Percentiles rank a stretch among this genome's conserved stretches.
Evolutionary conservation across 2,329 filamentous ascomycete species (phyloP).

Genomic region (Paecilomyces sp.): DNA sequence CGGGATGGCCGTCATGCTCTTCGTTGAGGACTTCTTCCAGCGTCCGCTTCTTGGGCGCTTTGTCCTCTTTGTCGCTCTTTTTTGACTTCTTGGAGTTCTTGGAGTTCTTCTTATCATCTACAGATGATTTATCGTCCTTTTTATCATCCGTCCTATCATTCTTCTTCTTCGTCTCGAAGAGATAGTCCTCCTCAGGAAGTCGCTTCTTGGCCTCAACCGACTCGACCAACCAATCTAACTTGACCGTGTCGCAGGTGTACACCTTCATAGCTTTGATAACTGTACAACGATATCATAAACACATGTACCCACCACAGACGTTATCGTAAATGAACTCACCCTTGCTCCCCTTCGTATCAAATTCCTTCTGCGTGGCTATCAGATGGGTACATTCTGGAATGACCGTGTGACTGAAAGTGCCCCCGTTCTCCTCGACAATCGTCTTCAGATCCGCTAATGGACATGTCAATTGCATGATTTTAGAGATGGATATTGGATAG

Average conservation of each 20-base stretch:
- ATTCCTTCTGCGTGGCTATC: conserved; percentile 29
- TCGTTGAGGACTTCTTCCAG: conserved; percentile 9
- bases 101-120: conserved; percentile 4
- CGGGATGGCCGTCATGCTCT: conserved; percentile 15
- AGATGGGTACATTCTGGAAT: conserved; percentile 30
- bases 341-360: conserved; percentile 26
- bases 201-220: conserved; percentile 39
- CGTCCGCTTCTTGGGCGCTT: conserved; percentile 19
- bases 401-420: conserved; percentile 23
- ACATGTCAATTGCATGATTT: background rate
- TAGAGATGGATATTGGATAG: conserved; percentile 7
- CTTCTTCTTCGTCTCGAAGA: conserved; percentile 15
- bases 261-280: conserved; percentile 36
- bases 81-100: conserved; percentile 22
- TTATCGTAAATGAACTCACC: conserved; percentile 14
- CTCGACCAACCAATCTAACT: conserved; percentile 53
- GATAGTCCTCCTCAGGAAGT: conserved; percentile 32
- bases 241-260: conserved; percentile 47
- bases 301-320: too few relatives aligned
- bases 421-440: conserved; percentile 27
- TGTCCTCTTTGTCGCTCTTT: conserved; percentile 14
- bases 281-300: background rate
- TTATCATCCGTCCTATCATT: conserved; percentile 1
- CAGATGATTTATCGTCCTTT: conserved; percentile 3
- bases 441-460: conserved; percentile 21